Percentiles rank a stretch among this genome's conserved stretches.
Conservation (phyloP, 2,329 filamentous ascomycete species). For the Lecanicillium sp. region DNA sequence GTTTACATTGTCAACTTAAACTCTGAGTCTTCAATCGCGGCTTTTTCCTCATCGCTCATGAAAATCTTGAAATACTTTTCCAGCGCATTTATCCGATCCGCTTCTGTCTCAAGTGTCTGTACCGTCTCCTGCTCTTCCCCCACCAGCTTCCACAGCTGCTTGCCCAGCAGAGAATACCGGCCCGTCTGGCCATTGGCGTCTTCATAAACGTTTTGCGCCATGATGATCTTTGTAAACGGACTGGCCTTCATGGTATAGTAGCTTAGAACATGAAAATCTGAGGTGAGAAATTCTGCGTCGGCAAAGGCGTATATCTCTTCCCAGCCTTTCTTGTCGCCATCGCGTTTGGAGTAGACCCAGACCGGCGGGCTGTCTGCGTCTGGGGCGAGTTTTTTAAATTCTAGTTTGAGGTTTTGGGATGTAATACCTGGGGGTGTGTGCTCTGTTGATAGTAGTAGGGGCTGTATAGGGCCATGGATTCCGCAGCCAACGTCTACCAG, state of each 20-base stretch:
- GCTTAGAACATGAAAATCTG: constrained; percentile 4
- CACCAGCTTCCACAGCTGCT: neutral
- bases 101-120: constrained; percentile 1
- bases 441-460: neutral
- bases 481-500: constrained; percentile 2
- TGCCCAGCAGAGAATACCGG: constrained; percentile 1
- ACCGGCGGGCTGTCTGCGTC: neutral
- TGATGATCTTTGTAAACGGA: neutral
- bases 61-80: constrained; percentile 1
- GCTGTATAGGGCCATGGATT: neutral
- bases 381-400: neutral
- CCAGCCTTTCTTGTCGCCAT: neutral
- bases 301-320: constrained; percentile 5
- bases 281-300: constrained; percentile 3
- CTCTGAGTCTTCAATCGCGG: no score
- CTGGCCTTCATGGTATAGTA: constrained; percentile 5
- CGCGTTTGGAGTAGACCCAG: constrained; percentile 4
- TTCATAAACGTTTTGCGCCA: constrained; percentile 3
- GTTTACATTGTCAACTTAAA: no score
- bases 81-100: neutral
- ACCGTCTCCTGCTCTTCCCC: neutral
- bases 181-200: neutral
- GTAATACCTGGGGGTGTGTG: neutral
- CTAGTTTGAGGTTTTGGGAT: neutral
- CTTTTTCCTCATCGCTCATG: no score